phyloP scores from a whole-genome alignment of 345 rosid species.

The Cardamine occulta region DNA sequence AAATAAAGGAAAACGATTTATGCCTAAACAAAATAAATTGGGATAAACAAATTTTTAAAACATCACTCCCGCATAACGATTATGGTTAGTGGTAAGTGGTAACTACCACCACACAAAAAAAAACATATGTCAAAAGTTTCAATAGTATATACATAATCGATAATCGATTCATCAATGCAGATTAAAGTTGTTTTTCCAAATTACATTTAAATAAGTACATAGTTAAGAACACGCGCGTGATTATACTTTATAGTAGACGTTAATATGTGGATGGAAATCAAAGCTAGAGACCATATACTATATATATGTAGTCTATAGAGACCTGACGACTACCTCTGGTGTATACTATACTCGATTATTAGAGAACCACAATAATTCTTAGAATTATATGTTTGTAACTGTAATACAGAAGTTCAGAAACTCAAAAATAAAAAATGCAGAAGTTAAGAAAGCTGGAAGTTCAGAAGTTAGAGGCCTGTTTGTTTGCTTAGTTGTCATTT shows the following conservation, averaged over 20 bases:
- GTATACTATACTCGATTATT: too few relatives aligned
- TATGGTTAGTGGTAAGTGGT: not conserved
- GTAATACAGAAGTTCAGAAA: too few relatives aligned
- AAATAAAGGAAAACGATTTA: not conserved
- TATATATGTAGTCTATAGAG: too few relatives aligned
- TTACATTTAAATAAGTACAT: not conserved
- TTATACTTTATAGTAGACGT: not conserved
- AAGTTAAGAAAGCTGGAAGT: too few relatives aligned
- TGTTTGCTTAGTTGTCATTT: too few relatives aligned
- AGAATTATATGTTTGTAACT: too few relatives aligned
- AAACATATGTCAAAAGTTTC: not conserved
- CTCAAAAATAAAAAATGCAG: too few relatives aligned
- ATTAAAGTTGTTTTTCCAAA: not conserved
- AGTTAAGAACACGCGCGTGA: not conserved
- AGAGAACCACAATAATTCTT: too few relatives aligned
- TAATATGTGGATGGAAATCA: conserved; percentile 7
- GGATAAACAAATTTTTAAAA: not conserved
- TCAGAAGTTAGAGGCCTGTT: too few relatives aligned
- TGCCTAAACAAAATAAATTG: not conserved
- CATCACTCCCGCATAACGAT: not conserved
- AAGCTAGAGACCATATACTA: not conserved
- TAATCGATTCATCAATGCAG: not conserved
- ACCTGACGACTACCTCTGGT: too few relatives aligned
- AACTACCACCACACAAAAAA: not conserved
- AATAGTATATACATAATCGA: too few relatives aligned